Percentiles rank a stretch among this genome's conserved stretches.
Evolutionary conservation across 176 grass and related monocot genomes (phyloP).

Genomic region (Ananas comosus): DNA sequence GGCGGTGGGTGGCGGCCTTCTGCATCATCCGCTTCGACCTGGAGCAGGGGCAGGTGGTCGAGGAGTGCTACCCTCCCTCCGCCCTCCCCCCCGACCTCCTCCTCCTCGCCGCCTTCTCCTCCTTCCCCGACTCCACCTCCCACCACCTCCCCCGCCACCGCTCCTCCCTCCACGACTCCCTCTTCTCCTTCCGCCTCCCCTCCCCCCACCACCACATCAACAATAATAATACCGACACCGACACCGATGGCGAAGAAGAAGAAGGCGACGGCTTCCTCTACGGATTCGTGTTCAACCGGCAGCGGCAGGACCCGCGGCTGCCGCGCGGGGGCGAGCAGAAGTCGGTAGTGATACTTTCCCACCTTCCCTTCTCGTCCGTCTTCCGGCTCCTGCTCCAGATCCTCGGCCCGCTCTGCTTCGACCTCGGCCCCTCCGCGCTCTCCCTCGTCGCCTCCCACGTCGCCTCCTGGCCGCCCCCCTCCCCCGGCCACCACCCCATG

Average conservation of each 20-base stretch:
- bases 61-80: conserved; percentile 60
- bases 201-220: conserved; percentile 6
- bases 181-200: conserved; percentile 90
- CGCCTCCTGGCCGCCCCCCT: conserved; percentile 65
- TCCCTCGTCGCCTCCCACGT: conserved; percentile 81
- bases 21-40: conserved; percentile 94
- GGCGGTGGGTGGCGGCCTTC: conserved; percentile 72
- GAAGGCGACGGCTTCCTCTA: conserved; percentile 42
- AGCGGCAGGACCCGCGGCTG: conserved; percentile 91
- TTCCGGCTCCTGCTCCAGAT: conserved; percentile 86
- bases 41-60: conserved; percentile 82
- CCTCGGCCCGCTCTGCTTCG: conserved; percentile 95
- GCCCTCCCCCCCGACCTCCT: conserved; percentile 54
- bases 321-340: conserved; percentile 93
- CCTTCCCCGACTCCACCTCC: conserved; percentile 98
- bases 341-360: conserved; percentile 82
- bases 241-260: not conserved
- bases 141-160: conserved; percentile 84
- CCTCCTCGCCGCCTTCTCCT: conserved; percentile 87
- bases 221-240: no score
- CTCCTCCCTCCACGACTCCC: conserved; percentile 88
- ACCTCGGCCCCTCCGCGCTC: conserved; percentile 67
- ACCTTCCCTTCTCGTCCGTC: conserved; percentile 59
- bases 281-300: conserved; percentile 96
- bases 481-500: conserved; percentile 45